phyloP scores from a whole-genome alignment of 805 yeast species.

The Wickerhamiella brachini region DNA sequence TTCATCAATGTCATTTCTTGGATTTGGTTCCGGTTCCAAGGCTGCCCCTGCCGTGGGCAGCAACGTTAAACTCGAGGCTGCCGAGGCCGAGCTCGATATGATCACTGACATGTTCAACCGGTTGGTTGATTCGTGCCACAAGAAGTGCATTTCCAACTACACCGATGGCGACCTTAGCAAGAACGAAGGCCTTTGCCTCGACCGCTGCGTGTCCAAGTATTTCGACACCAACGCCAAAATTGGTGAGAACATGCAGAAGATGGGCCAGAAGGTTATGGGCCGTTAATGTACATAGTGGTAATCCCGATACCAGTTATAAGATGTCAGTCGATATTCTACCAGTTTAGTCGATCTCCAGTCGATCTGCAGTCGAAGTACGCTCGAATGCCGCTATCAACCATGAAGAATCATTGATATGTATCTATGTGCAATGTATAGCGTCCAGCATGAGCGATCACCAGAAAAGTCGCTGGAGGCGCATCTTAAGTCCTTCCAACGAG shows the following conservation, averaged over 20 bases:
- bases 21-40: conserved; percentile 36
- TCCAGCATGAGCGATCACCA: background rate
- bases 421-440: background rate
- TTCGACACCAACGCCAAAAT: conserved; percentile 90
- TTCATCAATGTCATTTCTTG: conserved; percentile 28
- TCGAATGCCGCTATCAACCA: too few species aligned
- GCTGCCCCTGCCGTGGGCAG: conserved; percentile 24
- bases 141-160: conserved; percentile 62
- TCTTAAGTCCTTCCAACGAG: conserved; percentile 60
- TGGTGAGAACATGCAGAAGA: conserved; percentile 44
- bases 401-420: too few species aligned
- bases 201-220: conserved; percentile 91
- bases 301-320: too few species aligned
- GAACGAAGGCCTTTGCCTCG: conserved; percentile 76
- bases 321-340: too few species aligned
- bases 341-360: too few species aligned
- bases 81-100: conserved; percentile 94
- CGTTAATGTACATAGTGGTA: background rate
- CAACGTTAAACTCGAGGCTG: conserved; percentile 40
- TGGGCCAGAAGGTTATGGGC: conserved; percentile 19
- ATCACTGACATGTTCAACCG: conserved; percentile 95
- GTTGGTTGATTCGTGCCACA: conserved; percentile 77
- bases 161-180: conserved; percentile 61
- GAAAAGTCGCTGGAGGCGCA: conserved; percentile 52
- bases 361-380: too few species aligned